Conservation (phyloP, 352 stramenopile species). For the Globisporangium spinosum region DNA sequence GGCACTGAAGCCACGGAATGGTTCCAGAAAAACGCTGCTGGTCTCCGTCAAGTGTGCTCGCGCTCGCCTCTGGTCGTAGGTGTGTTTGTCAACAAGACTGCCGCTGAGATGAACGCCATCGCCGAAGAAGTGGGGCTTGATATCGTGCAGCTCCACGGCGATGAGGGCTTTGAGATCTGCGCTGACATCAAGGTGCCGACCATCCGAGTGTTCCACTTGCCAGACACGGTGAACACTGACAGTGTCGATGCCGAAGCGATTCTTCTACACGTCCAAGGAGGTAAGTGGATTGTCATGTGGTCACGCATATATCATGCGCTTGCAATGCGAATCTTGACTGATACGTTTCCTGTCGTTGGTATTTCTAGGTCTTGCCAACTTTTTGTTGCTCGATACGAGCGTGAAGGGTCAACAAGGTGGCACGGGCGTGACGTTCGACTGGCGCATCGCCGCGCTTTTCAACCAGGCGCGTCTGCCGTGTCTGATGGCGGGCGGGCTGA, state of each 20-base stretch:
- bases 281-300: slow-evolving; percentile 3
- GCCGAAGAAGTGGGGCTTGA: slow-evolving; percentile 91
- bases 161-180: slow-evolving; percentile 91
- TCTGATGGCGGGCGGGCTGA: slow-evolving; percentile 95
- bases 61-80: slow-evolving; percentile 89
- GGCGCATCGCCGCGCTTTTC: slow-evolving; percentile 91
- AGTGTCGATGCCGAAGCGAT: slow-evolving; percentile 73
- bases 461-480: slow-evolving; percentile 90
- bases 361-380: slow-evolving; percentile 61
- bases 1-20: slow-evolving; percentile 44
- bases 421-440: slow-evolving; percentile 95
- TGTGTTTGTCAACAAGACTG: slow-evolving; percentile 96
- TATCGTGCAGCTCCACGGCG: slow-evolving; percentile 96
- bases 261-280: slow-evolving; percentile 55
- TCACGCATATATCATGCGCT: not conserved
- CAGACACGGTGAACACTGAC: slow-evolving; percentile 72
- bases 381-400: slow-evolving; percentile 94
- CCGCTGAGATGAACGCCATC: slow-evolving; percentile 90
- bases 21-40: slow-evolving; percentile 75
- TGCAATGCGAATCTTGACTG: not conserved
- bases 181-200: slow-evolving; percentile 85
- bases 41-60: slow-evolving; percentile 59
- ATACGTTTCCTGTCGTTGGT: not conserved
- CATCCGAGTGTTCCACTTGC: slow-evolving; percentile 92
- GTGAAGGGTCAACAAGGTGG: slow-evolving; percentile 92